Base-by-base conservation (phyloP, 2,329 filamentous ascomycete genomes). In the Pestalotiopsis sp. region DNA sequence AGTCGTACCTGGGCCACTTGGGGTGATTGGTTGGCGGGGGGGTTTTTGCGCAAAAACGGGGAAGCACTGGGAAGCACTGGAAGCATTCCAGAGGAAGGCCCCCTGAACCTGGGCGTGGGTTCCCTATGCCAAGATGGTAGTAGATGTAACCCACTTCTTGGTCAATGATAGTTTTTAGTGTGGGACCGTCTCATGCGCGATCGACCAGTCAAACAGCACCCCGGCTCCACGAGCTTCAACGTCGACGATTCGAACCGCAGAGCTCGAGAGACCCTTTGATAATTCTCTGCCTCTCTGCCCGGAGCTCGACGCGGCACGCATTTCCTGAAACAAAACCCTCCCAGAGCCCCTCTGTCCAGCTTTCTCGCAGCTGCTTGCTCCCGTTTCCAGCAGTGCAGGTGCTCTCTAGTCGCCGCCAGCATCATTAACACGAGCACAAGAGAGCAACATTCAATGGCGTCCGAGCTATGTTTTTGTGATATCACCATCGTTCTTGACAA, bases 391-490 rank as follows among this genome's bases (percentile, higher is more conserved):
- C 26, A 26, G 58, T 35, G 58, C 58, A 61, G 58, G 58, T 17
- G 30, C 26, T 39, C 58, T 20, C 30, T n/a, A 35, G 24, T 17
- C 17, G 17, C 35, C 61, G 20, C 39, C 26, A 20, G n/a, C 61
- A 48, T 26, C 14, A 61, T 35, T 61, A 20, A 52, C 20, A 52
- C 44, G 10, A 52, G 10, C 7, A 4, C 40, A n/a, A n/a, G 44
- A n/a, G 17, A 52, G 9, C 44, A 52, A 20, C 20, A 52, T 62
- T 66, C 65, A 66, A 66, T 66, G 65, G 65, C 65, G 65, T 52
- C 65, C 40, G 58, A 62, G 56, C 39, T 55, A 62, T 66, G 57
- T 66, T 57, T 61, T 30, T 62, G 17, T 55, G n/a, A 20, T 66
- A 62, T 20, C 20, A 52, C 35, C 39, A 20, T 39, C 30, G 40